Evolutionary conservation across 495 filamentous ascomycete genomes (phyloP).

Genomic region (Neurospora cerealis): DNA sequence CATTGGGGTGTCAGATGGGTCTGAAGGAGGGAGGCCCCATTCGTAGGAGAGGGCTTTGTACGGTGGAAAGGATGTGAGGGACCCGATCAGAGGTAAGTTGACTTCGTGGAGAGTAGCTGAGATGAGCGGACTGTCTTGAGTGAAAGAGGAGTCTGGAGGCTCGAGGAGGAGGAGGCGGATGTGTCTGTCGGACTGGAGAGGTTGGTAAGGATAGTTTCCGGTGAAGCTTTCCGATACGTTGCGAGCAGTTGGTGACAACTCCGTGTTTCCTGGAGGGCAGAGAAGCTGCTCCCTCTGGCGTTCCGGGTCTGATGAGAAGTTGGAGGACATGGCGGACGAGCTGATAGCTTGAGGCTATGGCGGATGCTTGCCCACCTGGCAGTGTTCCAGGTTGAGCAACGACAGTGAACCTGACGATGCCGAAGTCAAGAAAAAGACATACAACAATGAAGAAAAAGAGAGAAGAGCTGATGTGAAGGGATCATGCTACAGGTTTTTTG

Average conservation of each 20-base stretch:
- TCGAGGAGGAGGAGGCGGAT: neutral
- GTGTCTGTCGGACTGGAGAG: neutral
- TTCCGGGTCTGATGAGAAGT: neutral
- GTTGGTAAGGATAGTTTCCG: neutral
- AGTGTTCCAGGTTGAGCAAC: neutral
- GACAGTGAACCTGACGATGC: neutral
- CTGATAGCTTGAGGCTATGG: neutral
- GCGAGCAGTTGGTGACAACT: neutral
- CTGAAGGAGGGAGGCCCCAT: neutral
- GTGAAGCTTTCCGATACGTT: neutral
- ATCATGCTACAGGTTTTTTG: neutral
- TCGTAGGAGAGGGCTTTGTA: neutral
- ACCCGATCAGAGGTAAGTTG: too few species aligned
- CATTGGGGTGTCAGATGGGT: neutral
- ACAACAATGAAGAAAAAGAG: neutral
- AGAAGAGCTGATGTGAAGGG: neutral
- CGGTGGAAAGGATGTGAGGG: too few species aligned
- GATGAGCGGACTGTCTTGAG: neutral
- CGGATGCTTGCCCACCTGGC: neutral
- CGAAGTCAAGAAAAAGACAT: neutral
- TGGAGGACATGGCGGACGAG: neutral
- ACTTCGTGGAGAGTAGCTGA: neutral
- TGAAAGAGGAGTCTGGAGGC: neutral
- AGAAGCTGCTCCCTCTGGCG: neutral
- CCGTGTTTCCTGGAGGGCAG: neutral